Percentiles rank a stretch among this genome's conserved stretches.
These are phyloP conservation scores for Moesziomyces antarcticus DNA, from an alignment of 1,284 basidiomycete species.

Conservation along the genomic window DNA sequence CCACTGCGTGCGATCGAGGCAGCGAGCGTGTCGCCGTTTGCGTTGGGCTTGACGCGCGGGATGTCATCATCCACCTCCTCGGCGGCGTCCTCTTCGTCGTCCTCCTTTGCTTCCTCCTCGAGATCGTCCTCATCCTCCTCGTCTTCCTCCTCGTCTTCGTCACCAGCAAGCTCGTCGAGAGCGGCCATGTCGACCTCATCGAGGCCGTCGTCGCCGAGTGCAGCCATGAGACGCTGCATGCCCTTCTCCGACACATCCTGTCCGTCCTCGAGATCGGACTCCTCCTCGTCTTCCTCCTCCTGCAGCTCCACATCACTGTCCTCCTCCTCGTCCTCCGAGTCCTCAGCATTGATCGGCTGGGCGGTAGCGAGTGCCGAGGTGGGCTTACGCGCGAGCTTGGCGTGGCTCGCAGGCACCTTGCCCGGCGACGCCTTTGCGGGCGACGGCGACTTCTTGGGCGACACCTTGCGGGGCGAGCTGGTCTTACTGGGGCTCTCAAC, in stretches of 20 bases:
- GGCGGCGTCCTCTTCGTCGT: slow-evolving; percentile 28
- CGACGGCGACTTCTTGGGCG: slow-evolving; percentile 12
- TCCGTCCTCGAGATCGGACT: slow-evolving; percentile 57
- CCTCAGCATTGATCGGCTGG: slow-evolving; percentile 34
- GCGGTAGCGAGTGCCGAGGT: slow-evolving; percentile 45
- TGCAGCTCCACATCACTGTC: slow-evolving; percentile 34
- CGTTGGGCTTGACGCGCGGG: slow-evolving; percentile 36
- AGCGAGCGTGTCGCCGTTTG: slow-evolving; percentile 61
- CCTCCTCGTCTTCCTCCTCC: slow-evolving; percentile 39
- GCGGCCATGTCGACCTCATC: slow-evolving; percentile 59
- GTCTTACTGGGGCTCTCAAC: slow-evolving; percentile 1
- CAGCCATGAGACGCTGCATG: slow-evolving; percentile 60
- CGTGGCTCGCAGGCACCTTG: slow-evolving; percentile 38
- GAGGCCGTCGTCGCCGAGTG: slow-evolving; percentile 62
- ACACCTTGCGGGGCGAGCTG: slow-evolving; percentile 16
- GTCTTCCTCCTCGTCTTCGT: slow-evolving; percentile 38
- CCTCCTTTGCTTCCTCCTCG: slow-evolving; percentile 36
- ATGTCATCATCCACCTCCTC: slow-evolving; percentile 30
- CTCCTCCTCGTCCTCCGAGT: slow-evolving; percentile 36
- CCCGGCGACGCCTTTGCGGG: slow-evolving; percentile 22
- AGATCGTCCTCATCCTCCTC: slow-evolving; percentile 41
- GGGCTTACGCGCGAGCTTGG: slow-evolving; percentile 38
- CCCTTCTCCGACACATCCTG: slow-evolving; percentile 62
- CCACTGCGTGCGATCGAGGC: slow-evolving; percentile 62
- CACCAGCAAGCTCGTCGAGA: slow-evolving; percentile 46